Evolutionary conservation across 2,329 filamentous ascomycete species (phyloP).

Genomic region (Phyllosticta citrichinensis): DNA sequence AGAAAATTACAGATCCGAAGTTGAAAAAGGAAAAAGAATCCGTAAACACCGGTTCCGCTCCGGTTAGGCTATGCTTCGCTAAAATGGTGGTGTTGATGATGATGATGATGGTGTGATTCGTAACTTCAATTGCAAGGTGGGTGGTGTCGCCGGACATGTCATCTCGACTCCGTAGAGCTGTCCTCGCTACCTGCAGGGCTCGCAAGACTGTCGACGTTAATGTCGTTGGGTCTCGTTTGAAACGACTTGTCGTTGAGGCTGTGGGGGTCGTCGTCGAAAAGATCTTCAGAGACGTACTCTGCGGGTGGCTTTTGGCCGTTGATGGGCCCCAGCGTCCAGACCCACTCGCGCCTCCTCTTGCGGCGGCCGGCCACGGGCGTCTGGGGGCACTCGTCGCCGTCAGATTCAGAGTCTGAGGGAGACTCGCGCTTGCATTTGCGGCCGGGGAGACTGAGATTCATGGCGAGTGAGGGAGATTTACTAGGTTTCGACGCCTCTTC

Average conservation of each 20-base stretch:
- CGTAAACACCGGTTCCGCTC: background rate
- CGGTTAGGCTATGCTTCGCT: background rate
- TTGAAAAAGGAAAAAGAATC: background rate
- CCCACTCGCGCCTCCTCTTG: slow-evolving; percentile 46
- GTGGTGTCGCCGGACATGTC: background rate
- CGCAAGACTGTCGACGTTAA: background rate
- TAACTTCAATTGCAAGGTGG: background rate
- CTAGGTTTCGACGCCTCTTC: background rate
- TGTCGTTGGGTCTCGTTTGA: background rate
- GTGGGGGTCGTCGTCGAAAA: background rate
- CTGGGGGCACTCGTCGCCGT: slow-evolving; percentile 37
- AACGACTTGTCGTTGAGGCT: background rate
- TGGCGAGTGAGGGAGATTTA: background rate
- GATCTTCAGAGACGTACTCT: background rate
- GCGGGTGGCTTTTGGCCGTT: slow-evolving; percentile 11
- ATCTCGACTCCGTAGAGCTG: background rate
- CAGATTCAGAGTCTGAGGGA: slow-evolving; percentile 29
- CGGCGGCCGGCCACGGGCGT: slow-evolving; percentile 44
- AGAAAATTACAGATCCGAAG: background rate
- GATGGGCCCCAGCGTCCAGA: slow-evolving; percentile 46
- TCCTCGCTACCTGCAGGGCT: background rate
- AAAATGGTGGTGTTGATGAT: background rate
- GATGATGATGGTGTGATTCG: background rate
- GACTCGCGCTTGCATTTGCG: slow-evolving; percentile 36
- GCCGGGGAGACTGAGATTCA: background rate